Conservation (phyloP, 768 basidiomycete species). For the Suillus subaureus region DNA sequence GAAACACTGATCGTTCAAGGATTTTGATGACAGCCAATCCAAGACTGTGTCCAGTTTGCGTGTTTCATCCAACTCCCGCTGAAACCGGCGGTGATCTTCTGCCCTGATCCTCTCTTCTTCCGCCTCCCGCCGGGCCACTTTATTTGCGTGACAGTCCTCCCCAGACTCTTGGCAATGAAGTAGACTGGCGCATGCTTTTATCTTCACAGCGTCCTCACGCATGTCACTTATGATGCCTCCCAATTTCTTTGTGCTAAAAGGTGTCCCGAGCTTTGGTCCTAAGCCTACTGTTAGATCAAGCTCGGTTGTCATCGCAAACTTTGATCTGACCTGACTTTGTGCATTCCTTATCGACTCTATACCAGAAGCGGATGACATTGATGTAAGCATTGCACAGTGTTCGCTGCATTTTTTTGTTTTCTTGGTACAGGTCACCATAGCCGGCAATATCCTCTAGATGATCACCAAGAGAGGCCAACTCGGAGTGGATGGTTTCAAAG, state of each 20-base stretch:
- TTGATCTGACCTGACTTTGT: background rate
- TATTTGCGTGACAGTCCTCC: background rate
- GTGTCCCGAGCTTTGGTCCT: background rate
- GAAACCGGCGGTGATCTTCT: too few species aligned
- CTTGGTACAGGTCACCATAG: conserved; percentile 20
- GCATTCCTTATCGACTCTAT: conserved; percentile 26
- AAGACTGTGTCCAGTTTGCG: too few species aligned
- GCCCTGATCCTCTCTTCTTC: too few species aligned
- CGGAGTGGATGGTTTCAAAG: conserved; percentile 23
- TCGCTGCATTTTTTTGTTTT: conserved; percentile 16
- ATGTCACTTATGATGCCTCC: background rate
- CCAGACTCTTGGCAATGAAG: background rate
- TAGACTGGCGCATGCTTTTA: background rate
- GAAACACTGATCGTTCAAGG: too few species aligned
- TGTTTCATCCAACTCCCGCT: too few species aligned
- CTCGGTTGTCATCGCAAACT: too few species aligned
- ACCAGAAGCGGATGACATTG: conserved; percentile 28
- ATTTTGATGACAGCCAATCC: too few species aligned
- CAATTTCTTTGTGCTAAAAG: conserved; percentile 2
- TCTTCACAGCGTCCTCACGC: background rate
- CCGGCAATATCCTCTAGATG: conserved; percentile 18
- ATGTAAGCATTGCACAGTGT: conserved; percentile 21
- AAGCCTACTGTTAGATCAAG: background rate
- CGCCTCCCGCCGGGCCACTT: too few species aligned
- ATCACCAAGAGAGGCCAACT: conserved; percentile 16